Base-by-base conservation (phyloP, 129 eudicot genomes). In the Centella asiatica region DNA sequence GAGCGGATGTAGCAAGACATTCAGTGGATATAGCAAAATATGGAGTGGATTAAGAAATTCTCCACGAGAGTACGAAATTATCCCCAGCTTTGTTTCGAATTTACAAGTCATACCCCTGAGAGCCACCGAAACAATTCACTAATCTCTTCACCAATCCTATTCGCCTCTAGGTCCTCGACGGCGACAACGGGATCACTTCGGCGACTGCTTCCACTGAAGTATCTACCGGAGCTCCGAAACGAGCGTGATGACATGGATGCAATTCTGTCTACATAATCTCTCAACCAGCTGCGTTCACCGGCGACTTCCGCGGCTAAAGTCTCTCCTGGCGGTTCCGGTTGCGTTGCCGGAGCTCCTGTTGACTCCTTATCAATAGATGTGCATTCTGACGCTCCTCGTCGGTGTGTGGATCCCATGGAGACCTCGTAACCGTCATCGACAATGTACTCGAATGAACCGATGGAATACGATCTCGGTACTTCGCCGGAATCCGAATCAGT, bases 121-220 rank as follows among this genome's bases (percentile, higher is more conserved):
- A 93, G 68, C 99, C 99, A 93, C 80, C 96, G 95, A 45, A 93
- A 93, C 52, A 93, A 66, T 48, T 93, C 96, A 19, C 92, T 83
- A 44, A 93, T 93, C 51, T 93, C 99, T 32, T 87, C 96, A 29
- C 99, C 95, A 56, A 74, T 69, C 15, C 86, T 77, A 53, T 65
- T 78, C 48, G 85, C 81, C 65, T 87, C 99, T 53, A 78, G 42
- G 31, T 87, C 95, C 40, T 80, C 97, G 14, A 29, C 64, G 19
- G 63, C 52, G 2, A 64, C 26, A 19, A 71, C 81, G 29, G 44
- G 51, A 44, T 82, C 90, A 33, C 74, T 83, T 77, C 95, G 87
- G 36, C 99, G 82, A 69, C 99, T 82, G 49, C 99, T 93, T 6
- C 99, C 99, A 40, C 83, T 68, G 77, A 80, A 87, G 69, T 77